Base-by-base conservation (phyloP, 306 rosid species). In the Quercus robur region DNA sequence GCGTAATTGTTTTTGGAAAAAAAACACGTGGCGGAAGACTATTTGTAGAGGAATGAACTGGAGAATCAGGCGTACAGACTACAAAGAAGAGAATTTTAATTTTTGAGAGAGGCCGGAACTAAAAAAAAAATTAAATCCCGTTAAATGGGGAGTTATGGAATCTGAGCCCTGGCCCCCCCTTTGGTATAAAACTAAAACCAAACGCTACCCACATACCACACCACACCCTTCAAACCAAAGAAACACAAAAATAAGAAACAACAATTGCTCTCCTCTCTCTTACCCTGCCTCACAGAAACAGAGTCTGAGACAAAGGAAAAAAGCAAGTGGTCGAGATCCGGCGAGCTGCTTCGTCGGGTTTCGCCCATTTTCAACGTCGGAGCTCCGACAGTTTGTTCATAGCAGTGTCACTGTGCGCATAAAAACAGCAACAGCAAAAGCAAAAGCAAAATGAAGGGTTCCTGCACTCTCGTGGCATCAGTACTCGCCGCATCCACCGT, bases 401-500 rank as follows among this genome's bases (percentile, higher is more conserved):
- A 23, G 4, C 6, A 7, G 26, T 35, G 38, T 68, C 46, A 38
- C 46, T 38, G 46, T 38, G 46, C 46, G 46, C 0, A 38, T 8
- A 38, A 38, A 38, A 38, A 38, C 11, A 38, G 11, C 46, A 38
- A 38, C 46, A 38, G 46, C 46, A 38, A 38, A 7, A 38, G 44
- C 44, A 67, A 19, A 6, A 35, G 41, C 15, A 63, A 23, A 21
- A 88, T 88, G 92, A 88, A 88, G 74, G 88, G 74, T 6, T 84
- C 91, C 1, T 81, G 84, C 11, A 74, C 88, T 56, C 86, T 88
- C n/a, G 82, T 86, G 19, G 89, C 89, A 6, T 88, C 92, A 23
- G 82, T 86, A 7, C 70, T 88, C 23, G 92, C 92, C 55, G 92
- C 90, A 2, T 86, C 90, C 8, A 84, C 88, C 28, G 67, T 86